Evolutionary conservation across 1,139 yeast genomes (phyloP).

Genomic region (Spencermartinsiella ligniputridi): DNA sequence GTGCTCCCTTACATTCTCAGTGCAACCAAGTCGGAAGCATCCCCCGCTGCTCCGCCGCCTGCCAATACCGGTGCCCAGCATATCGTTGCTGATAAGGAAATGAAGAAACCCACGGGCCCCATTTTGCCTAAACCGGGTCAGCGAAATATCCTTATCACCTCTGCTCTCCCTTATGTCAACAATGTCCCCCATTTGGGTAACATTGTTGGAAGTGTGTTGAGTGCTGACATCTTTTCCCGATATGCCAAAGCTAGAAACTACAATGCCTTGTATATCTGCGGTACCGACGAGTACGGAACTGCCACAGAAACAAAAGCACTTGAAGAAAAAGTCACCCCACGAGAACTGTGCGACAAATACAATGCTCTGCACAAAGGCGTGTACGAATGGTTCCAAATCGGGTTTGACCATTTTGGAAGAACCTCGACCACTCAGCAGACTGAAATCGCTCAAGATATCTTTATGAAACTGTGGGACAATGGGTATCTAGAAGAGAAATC

Average conservation of each 20-base stretch:
- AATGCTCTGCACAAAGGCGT: slow-evolving; percentile 81
- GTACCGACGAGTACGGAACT: slow-evolving; percentile 99
- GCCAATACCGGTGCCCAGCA: slow-evolving; percentile 56
- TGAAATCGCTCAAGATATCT: slow-evolving; percentile 91
- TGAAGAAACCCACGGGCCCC: slow-evolving; percentile 27
- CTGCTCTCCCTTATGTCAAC: slow-evolving; percentile 96
- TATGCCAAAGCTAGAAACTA: slow-evolving; percentile 85
- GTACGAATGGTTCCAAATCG: slow-evolving; percentile 95
- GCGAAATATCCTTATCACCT: slow-evolving; percentile 81
- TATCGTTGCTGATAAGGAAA: slow-evolving; percentile 33
- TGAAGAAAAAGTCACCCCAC: slow-evolving; percentile 86
- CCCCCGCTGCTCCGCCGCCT: slow-evolving; percentile 42
- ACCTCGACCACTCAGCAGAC: slow-evolving; percentile 92
- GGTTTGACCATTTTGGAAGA: slow-evolving; percentile 92
- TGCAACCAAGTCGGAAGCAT: slow-evolving; percentile 15
- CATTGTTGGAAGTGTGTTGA: slow-evolving; percentile 88
- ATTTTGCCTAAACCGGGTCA: slow-evolving; percentile 59
- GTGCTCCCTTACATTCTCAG: slow-evolving; percentile 17
- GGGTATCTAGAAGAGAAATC: slow-evolving; percentile 81
- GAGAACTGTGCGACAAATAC: slow-evolving; percentile 85
- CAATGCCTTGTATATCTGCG: slow-evolving; percentile 83
- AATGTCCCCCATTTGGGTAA: slow-evolving; percentile 98
- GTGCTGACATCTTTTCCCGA: slow-evolving; percentile 92
- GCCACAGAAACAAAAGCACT: slow-evolving; percentile 98
- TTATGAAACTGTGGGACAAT: slow-evolving; percentile 65